Conservation (phyloP, 2,329 filamentous ascomycete genomes). For the Volutella citrinella region DNA sequence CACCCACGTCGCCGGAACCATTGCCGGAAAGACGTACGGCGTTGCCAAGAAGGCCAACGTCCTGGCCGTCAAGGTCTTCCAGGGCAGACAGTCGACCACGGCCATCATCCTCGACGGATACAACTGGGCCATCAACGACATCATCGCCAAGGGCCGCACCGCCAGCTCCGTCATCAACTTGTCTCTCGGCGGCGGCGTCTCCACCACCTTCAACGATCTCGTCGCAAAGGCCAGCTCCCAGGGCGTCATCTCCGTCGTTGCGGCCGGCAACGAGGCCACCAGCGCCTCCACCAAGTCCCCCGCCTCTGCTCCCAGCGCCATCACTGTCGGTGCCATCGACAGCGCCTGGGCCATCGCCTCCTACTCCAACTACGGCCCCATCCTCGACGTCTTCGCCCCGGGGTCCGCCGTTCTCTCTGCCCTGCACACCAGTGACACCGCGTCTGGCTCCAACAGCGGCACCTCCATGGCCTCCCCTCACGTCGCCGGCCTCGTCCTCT, state of each 20-base stretch:
- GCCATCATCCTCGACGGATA: slow-evolving; percentile 33
- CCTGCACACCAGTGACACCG: slow-evolving; percentile 43
- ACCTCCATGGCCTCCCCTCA: slow-evolving; percentile 66
- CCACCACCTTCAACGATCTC: slow-evolving; percentile 47
- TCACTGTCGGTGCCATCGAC: slow-evolving; percentile 36
- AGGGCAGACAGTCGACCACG: slow-evolving; percentile 22
- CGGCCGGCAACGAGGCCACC: slow-evolving; percentile 50
- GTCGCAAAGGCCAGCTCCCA: slow-evolving; percentile 41
- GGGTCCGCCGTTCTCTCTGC: slow-evolving; percentile 45
- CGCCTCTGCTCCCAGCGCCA: slow-evolving; percentile 28
- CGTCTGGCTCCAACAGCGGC: slow-evolving; percentile 50
- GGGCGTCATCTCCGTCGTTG: slow-evolving; percentile 51
- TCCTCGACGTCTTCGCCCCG: slow-evolving; percentile 51
- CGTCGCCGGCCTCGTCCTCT: slow-evolving; percentile 53
- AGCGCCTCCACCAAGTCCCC: slow-evolving; percentile 26
- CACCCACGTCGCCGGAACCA: slow-evolving; percentile 38
- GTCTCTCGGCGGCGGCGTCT: slow-evolving; percentile 50
- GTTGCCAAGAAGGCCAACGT: slow-evolving; percentile 44
- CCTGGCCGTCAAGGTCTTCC: slow-evolving; percentile 46
- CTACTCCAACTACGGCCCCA: slow-evolving; percentile 50
- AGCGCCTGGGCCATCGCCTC: slow-evolving; percentile 35
- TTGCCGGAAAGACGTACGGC: slow-evolving; percentile 33
- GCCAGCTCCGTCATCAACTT: slow-evolving; percentile 48
- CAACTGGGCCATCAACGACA: slow-evolving; percentile 44
- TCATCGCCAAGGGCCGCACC: slow-evolving; percentile 36